These are phyloP conservation scores for Ilex asprella DNA, from an alignment of 257 asterid genomes.

Conservation along the genomic window DNA sequence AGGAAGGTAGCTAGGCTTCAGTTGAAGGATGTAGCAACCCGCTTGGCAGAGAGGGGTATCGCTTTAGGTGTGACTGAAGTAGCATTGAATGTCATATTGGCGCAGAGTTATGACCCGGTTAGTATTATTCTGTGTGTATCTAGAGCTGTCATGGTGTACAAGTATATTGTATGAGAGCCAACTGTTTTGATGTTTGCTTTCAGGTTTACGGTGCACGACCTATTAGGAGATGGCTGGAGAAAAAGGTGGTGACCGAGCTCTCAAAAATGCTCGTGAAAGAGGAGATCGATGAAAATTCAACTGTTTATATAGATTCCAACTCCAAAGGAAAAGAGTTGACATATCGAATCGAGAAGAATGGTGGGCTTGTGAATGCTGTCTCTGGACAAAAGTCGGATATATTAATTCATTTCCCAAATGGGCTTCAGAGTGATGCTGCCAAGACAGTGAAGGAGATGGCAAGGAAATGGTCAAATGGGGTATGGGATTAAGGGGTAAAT, in stretches of 20 bases:
- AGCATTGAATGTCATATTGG: slow-evolving; percentile 46
- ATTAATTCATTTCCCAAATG: slow-evolving; percentile 57
- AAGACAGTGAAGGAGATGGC: slow-evolving; percentile 71
- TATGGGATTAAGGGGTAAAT: no score
- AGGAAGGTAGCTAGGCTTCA: slow-evolving; percentile 76
- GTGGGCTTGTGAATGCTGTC: slow-evolving; percentile 70
- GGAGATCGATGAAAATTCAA: slow-evolving; percentile 84
- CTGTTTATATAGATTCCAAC: slow-evolving; percentile 57
- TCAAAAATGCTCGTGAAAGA: slow-evolving; percentile 80
- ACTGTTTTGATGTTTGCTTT: neutral
- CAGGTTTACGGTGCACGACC: slow-evolving; percentile 92
- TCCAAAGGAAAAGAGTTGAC: slow-evolving; percentile 30
- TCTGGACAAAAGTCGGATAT: slow-evolving; percentile 73
- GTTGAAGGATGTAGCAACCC: slow-evolving; percentile 69
- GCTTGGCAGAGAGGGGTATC: slow-evolving; percentile 82
- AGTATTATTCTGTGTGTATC: slow-evolving; percentile 10
- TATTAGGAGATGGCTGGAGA: slow-evolving; percentile 92
- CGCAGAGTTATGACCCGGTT: slow-evolving; percentile 85
- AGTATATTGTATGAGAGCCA: neutral
- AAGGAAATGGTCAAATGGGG: slow-evolving; percentile 33
- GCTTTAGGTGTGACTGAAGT: slow-evolving; percentile 39
- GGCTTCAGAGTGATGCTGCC: slow-evolving; percentile 40
- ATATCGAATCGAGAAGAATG: slow-evolving; percentile 73
- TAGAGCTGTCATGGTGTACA: no score
- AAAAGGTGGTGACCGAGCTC: slow-evolving; percentile 8